Evolutionary conservation across 345 rosid genomes (phyloP), one percentile per base, ranked within the genome.

Genomic region (Linum usitatissimum): DNA sequence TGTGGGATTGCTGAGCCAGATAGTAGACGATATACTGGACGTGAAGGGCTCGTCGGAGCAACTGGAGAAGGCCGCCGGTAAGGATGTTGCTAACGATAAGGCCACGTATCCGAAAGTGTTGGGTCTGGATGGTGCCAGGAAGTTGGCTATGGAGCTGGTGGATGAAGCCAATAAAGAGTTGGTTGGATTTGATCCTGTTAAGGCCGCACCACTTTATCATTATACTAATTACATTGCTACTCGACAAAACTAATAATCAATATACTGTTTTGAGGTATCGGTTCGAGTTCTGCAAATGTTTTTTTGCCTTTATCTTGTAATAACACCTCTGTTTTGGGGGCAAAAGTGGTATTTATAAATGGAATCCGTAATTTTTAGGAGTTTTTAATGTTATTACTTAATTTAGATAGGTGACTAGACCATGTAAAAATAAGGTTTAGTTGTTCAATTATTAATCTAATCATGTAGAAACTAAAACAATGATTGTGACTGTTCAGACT

Each of bases 91-190:
- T 18, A 18, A 13, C 28, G 30, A 55, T 6, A 55, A 55, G 59
- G 59, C 59, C 0, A 19, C 59, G 59, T 55, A 55, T 19, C 59
- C 59, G 30, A 55, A 55, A 7, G 30, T 55, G 23, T 55, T 55
- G 30, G 59, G 59, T 28, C 30, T 55, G 13, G 30, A 55, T 18
- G 59, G 59, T 20, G 59, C 59, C 9, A 55, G 10, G 59, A 55
- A 13, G 6, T 55, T 19, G 13, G 59, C 59, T 0, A 9, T 6
- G 6, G 30, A 55, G 59, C 14, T 55, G 30, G 13, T 55, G 30
- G 59, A 55, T 18, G 20, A 19, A 19, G 59, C 59, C 30, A 55
- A 55, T 19, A 12, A 19, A 8, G 59, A 55, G 8, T 14, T 55
- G 23, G 30, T 2, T 19, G 23, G 59, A 4, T 55, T 55, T 28